Evolutionary conservation across 306 rosid species (phyloP), one percentile per base, ranked within the genome.

Genomic region (Abrus pulchellus): DNA sequence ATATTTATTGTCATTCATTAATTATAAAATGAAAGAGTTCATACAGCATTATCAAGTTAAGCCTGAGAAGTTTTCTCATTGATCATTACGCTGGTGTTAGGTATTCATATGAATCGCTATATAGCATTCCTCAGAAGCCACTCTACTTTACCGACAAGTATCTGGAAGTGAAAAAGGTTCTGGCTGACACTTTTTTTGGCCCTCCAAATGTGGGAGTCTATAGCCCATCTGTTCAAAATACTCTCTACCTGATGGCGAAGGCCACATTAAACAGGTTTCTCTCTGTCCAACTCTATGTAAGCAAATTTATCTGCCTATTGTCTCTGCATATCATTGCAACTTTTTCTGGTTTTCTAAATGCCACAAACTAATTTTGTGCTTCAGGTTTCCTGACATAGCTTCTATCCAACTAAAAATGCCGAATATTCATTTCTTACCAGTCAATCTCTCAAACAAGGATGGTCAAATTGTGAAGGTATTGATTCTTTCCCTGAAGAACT

Each of bases 161-260:
- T 80, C 57, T 74, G 45, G 79, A 78, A 67, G 90, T 90, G 32
- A 93, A 91, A 85, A 88, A 79, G 69, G 94, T 87, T 74, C 79
- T 95, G 71, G 73, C 72, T 33, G 89, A 87, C 87, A 92, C 98
- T 7, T 95, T 95, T 83, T 91, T 72, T 44, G 98, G 98, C 60
- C 93, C 86, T 75, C 90, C 98, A 55, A 88, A 85, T 48, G 92
- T 38, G 69, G 99, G 98, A 63, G 92, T 88, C 28, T 95, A 91
- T 56, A 95, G 99, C 77, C 94, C 98, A 20, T 95, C 99, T 57
- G 98, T 95, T 83, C 99, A 95, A 84, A 84, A 84, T 83, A 95
- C 99, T 9, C 98, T 95, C 68, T 92, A 90, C 87, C 89, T 84
- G 63, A 95, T 95, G 99, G 99, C 92, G 56, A 90, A 72, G 86